Evolutionary conservation across 345 rosid genomes (phyloP).

Genomic region (Capsella bursapastoris): DNA sequence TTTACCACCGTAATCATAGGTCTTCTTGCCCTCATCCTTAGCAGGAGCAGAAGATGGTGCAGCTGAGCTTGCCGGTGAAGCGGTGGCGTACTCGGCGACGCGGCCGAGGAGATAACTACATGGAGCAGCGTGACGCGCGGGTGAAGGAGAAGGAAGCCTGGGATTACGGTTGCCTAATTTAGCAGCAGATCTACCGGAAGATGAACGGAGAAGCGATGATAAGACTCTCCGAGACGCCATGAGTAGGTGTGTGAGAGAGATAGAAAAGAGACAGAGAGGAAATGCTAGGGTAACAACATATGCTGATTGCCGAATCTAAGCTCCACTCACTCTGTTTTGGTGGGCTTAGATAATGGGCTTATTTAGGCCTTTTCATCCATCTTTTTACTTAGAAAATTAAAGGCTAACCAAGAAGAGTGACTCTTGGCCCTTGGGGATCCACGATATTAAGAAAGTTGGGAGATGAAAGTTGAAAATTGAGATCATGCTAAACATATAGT

Average conservation of each 20-base stretch:
- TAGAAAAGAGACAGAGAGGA: neutral
- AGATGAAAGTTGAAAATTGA: neutral
- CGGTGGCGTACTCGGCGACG: constrained; percentile 70
- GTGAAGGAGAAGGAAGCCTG: constrained; percentile 43
- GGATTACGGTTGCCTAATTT: constrained; percentile 48
- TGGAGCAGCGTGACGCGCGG: constrained; percentile 62
- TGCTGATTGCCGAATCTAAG: constrained; percentile 8
- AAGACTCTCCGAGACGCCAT: constrained; percentile 88
- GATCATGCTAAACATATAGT: constrained; percentile 20
- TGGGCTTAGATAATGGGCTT: constrained; percentile 22
- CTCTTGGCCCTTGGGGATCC: constrained; percentile 12
- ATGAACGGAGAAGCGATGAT: constrained; percentile 75
- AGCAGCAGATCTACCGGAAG: constrained; percentile 66
- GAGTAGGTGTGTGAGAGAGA: constrained; percentile 44
- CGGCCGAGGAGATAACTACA: constrained; percentile 62
- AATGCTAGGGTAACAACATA: constrained; percentile 39
- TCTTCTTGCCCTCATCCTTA: constrained; percentile 51
- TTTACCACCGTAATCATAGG: constrained; percentile 75
- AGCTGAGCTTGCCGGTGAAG: constrained; percentile 54
- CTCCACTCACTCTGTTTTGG: neutral
- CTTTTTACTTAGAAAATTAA: neutral
- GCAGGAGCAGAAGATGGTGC: constrained; percentile 47
- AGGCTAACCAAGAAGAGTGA: neutral
- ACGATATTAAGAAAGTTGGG: neutral
- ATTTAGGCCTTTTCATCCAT: neutral